A percentile compares a stretch with the other conserved stretches of the same genome.
Conservation (phyloP, 1,139 yeast genomes). For the Pichia sp. region DNA sequence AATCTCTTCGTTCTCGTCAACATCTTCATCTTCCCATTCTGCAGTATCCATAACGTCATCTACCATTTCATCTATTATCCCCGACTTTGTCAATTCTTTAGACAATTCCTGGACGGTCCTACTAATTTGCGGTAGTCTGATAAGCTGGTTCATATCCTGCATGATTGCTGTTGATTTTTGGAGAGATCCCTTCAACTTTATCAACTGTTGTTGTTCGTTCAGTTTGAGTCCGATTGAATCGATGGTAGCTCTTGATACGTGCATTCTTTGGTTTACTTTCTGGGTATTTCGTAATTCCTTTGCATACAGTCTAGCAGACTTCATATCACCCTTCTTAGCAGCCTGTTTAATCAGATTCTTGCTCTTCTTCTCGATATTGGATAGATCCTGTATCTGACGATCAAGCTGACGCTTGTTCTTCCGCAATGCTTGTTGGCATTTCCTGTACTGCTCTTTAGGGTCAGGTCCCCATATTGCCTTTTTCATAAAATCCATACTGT, state of each 20-base stretch:
- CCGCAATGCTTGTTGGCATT: constrained; percentile 73
- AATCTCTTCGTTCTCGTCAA: constrained; percentile 57
- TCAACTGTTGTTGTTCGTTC: constrained; percentile 86
- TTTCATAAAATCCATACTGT: constrained; percentile 61
- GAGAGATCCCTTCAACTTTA: constrained; percentile 77
- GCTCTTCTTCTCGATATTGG: constrained; percentile 60
- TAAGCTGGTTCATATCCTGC: constrained; percentile 80
- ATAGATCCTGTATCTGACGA: constrained; percentile 61
- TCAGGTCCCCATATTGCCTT: constrained; percentile 93
- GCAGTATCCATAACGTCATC: constrained; percentile 80
- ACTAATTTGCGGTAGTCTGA: constrained; percentile 72
- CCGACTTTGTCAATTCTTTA: constrained; percentile 83
- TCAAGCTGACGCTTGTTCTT: constrained; percentile 83
- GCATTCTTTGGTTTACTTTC: constrained; percentile 67
- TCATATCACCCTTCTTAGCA: constrained; percentile 72
- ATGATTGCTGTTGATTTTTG: constrained; percentile 72
- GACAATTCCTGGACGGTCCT: constrained; percentile 83
- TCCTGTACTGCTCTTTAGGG: constrained; percentile 79
- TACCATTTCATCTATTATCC: constrained; percentile 93
- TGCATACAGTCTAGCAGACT: constrained; percentile 73
- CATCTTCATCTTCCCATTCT: constrained; percentile 59
- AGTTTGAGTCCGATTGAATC: constrained; percentile 84
- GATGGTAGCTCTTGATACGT: constrained; percentile 76
- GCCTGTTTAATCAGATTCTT: constrained; percentile 65
- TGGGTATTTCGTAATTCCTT: constrained; percentile 70